Evolutionary conservation across 148 eudicot genomes (phyloP).

Genomic region (Cornus suecica): DNA sequence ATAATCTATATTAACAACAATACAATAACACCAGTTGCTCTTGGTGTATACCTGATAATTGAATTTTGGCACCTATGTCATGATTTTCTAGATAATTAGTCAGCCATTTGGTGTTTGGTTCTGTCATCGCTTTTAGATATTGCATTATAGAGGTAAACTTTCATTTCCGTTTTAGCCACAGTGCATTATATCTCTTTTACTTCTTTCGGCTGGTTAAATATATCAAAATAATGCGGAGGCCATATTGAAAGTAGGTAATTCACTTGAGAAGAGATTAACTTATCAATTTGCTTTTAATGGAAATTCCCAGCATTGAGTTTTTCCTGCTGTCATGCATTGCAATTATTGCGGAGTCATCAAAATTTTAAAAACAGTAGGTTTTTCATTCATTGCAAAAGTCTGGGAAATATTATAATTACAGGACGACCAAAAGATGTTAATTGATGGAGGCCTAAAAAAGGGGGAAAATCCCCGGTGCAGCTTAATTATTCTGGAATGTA

Average conservation of each 20-base stretch:
- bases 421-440: too few species aligned
- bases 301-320: neutral
- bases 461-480: too few species aligned
- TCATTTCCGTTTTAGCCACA: neutral
- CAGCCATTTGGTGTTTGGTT: neutral
- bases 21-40: neutral
- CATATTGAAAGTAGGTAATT: neutral
- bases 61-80: neutral
- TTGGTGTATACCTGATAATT: neutral
- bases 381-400: neutral
- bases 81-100: neutral
- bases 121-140: neutral
- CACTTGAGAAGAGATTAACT: neutral
- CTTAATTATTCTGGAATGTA: too few species aligned
- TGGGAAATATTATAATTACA: neutral
- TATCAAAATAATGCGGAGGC: neutral
- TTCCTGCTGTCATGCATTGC: neutral
- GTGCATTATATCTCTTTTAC: neutral
- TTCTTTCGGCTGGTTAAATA: neutral
- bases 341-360: neutral
- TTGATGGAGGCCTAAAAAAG: too few species aligned
- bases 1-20: neutral
- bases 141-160: neutral
- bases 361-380: neutral
- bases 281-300: neutral